phyloP scores from a whole-genome alignment of 257 asterid genomes.

The Salvia splendens region DNA sequence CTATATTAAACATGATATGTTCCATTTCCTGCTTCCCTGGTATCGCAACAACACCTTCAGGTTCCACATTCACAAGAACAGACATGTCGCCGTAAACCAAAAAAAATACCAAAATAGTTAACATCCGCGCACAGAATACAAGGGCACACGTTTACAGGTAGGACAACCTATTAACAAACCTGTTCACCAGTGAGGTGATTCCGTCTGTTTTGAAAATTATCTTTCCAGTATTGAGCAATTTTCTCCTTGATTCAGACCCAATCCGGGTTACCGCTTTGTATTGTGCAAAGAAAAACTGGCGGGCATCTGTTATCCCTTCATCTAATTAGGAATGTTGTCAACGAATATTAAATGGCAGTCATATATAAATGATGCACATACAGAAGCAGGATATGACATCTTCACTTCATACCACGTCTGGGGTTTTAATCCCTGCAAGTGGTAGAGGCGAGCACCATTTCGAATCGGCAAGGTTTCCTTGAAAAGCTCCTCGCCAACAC shows the following conservation, averaged over 20 bases:
- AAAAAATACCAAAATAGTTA: slow-evolving; percentile 26
- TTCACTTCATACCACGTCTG: slow-evolving; percentile 84
- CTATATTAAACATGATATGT: slow-evolving; percentile 59
- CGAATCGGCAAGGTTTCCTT: slow-evolving; percentile 61
- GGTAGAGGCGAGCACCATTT: slow-evolving; percentile 63
- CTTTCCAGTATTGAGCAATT: slow-evolving; percentile 86
- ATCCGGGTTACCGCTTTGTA: slow-evolving; percentile 50
- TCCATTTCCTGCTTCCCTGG: slow-evolving; percentile 63
- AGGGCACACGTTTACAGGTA: neutral
- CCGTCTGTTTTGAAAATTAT: slow-evolving; percentile 62
- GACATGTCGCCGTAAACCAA: slow-evolving; percentile 50
- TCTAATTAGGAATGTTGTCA: slow-evolving; percentile 22
- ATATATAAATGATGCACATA: slow-evolving; percentile 48
- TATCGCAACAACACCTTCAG: slow-evolving; percentile 80
- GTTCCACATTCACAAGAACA: slow-evolving; percentile 63
- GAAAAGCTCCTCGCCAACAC: slow-evolving; percentile 62
- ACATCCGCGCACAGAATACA: slow-evolving; percentile 15
- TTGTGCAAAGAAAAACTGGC: slow-evolving; percentile 71
- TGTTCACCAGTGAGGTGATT: slow-evolving; percentile 34
- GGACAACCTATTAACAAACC: slow-evolving; percentile 37
- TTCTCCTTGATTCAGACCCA: slow-evolving; percentile 54
- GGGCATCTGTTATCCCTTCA: slow-evolving; percentile 64
- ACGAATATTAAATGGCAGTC: slow-evolving; percentile 8
- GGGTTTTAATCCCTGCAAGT: slow-evolving; percentile 64
- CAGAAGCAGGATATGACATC: slow-evolving; percentile 96